Evolutionary conservation across 352 stramenopile genomes (phyloP).

Genomic region (Phytophthora sojae): DNA sequence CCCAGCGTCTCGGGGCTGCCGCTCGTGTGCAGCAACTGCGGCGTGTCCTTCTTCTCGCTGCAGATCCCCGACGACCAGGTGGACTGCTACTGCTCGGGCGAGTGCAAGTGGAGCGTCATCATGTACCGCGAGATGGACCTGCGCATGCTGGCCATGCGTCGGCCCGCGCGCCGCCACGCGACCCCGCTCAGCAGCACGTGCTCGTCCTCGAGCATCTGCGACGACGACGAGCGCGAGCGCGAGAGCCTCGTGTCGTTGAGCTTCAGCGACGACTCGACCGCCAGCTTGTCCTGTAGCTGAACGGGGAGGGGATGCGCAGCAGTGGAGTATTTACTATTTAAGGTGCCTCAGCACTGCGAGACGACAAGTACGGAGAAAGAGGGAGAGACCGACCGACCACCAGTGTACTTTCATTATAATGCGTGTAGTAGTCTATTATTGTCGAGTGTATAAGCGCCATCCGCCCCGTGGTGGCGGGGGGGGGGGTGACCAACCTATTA

Average conservation of each 20-base stretch:
- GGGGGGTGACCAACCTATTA: not conserved
- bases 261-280: conserved; percentile 38
- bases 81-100: conserved; percentile 86
- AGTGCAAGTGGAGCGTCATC: conserved; percentile 92
- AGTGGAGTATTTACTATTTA: conserved; percentile 59
- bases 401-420: conserved; percentile 28
- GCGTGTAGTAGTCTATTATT: conserved; percentile 15
- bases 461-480: not conserved
- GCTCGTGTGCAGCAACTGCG: conserved; percentile 84
- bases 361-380: not conserved
- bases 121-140: conserved; percentile 86
- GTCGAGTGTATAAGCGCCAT: conserved; percentile 24
- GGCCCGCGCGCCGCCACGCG: conserved; percentile 21
- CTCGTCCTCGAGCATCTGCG: conserved; percentile 36
- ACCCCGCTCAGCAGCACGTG: conserved; percentile 26
- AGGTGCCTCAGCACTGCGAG: conserved; percentile 41
- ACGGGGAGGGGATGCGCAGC: conserved; percentile 3
- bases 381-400: not conserved
- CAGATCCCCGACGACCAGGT: conserved; percentile 67
- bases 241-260: conserved; percentile 17
- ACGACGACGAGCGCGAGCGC: conserved; percentile 23
- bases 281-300: conserved; percentile 33
- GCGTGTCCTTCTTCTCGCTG: conserved; percentile 84
- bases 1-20: conserved; percentile 68
- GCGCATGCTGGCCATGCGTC: conserved; percentile 63